Evolutionary conservation across 371 early-diverging fungal genomes (phyloP), one percentile per base, ranked within the genome.

Genomic region (Mortierella sp.): DNA sequence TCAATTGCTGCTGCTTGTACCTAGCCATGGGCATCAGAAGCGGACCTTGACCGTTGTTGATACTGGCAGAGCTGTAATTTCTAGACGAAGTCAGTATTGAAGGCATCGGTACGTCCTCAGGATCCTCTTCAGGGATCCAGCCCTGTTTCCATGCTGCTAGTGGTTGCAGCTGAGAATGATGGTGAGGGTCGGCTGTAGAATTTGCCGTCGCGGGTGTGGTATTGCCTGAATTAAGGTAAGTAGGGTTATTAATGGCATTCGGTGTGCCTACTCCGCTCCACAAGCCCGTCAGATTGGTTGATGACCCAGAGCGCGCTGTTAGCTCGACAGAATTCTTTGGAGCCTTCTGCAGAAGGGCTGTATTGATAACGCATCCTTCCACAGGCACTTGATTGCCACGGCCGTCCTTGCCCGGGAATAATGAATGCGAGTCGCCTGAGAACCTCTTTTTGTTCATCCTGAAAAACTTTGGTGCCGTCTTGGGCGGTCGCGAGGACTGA

Each of bases 361-460:
- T 73, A 32, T 68, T 73, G 37, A 73, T 64, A 2, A 67, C 75
- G 48, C 67, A 73, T 1, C 75, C 75, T 17, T 68, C 73, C 0
- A 47, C 37, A 14, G 34, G n/a, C 6, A 12, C 41, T n/a, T 48
- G 53, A 6, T 30, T 31, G 3, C 69, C 60, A 30, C 56, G 72
- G 0, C 61, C 60, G 31, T 60, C 65, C 48, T 64, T 64, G 44
- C 11, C 30, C 17, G 32, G 37, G 15, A 62, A 63, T 21, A 72
- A 32, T 2, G 75, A 73, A 2, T 67, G 68, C 1, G 75, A 73
- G 21, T 73, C 75, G 14, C 75, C 75, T 4, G 75, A 73, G 19
- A 67, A 58, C 14, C 75, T 57, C 56, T 73, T 73, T 48, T 73
- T 71, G 55, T 71, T 73, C 28, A 63, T 67, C 19, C 75, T 37